Conservation (phyloP, 1,139 yeast species). For the Hemisphaericaspora lyxosophila region DNA sequence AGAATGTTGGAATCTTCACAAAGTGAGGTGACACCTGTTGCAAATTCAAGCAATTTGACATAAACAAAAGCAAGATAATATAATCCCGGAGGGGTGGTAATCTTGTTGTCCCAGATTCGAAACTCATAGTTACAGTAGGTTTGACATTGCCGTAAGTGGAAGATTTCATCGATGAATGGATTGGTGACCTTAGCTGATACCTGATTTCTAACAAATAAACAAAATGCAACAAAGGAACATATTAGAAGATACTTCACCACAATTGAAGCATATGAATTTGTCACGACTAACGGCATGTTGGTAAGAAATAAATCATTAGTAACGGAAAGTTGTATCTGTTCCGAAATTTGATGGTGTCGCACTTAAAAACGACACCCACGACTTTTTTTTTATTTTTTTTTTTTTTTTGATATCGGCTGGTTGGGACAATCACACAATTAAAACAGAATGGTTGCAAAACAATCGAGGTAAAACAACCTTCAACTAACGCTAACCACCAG, state of each 20-base stretch:
- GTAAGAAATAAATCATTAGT: background rate
- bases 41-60: conserved; percentile 28
- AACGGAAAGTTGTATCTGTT: background rate
- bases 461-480: background rate
- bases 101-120: conserved; percentile 76
- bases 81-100: conserved; percentile 96
- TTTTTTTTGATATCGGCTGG: background rate
- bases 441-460: conserved; percentile 1
- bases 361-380: background rate
- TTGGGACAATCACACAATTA: background rate
- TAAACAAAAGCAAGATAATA: conserved; percentile 62
- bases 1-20: conserved; percentile 43
- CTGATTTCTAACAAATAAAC: conserved; percentile 16
- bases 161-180: conserved; percentile 72
- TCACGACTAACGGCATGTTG: conserved; percentile 15
- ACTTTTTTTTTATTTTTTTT: too few relatives aligned
- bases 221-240: conserved; percentile 16
- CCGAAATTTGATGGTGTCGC: background rate
- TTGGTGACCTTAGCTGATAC: conserved; percentile 28
- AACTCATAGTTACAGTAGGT: conserved; percentile 63
- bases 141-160: conserved; percentile 80
- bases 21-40: conserved; percentile 15
- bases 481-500: background rate
- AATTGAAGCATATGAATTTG: conserved; percentile 3
- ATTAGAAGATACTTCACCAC: conserved; percentile 7